phyloP scores from a whole-genome alignment of 2,329 filamentous ascomycete species.

The Hypoxylon rubiginosum region DNA sequence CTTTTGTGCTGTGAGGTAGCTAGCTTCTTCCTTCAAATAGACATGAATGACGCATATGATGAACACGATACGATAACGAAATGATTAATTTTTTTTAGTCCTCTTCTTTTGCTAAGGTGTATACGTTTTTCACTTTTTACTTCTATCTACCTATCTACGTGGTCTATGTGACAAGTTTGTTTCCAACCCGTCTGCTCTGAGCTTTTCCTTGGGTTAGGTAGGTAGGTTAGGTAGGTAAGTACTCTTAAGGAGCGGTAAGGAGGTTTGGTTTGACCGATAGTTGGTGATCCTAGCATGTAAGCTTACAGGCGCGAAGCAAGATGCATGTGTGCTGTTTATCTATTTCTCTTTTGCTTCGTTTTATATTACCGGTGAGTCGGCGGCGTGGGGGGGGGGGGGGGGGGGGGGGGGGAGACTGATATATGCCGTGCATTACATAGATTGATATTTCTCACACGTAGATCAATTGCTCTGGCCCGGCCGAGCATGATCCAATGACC shows the following conservation, averaged over 20 bases:
- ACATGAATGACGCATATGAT: constrained; percentile 7
- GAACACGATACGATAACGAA: background rate
- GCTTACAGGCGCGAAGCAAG: background rate
- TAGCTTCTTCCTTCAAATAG: background rate
- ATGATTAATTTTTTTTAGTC: background rate
- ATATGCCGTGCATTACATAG: background rate
- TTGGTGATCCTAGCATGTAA: background rate
- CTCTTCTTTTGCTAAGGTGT: background rate
- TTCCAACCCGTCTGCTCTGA: no score
- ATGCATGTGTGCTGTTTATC: background rate
- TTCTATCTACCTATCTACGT: background rate
- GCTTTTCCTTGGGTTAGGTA: no score
- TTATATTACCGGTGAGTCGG: background rate
- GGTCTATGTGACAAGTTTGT: no score
- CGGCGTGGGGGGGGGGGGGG: no score
- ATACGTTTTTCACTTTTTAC: no score
- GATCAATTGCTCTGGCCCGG: background rate
- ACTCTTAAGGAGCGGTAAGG: background rate
- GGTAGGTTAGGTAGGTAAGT: no score
- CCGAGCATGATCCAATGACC: background rate
- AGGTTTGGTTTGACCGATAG: background rate
- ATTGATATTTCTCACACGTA: background rate
- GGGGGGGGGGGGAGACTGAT: background rate
- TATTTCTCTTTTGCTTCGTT: background rate
- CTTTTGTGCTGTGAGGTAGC: no score